Base-by-base conservation (phyloP, 2,329 filamentous ascomycete genomes). In the Diplodia mutila region DNA sequence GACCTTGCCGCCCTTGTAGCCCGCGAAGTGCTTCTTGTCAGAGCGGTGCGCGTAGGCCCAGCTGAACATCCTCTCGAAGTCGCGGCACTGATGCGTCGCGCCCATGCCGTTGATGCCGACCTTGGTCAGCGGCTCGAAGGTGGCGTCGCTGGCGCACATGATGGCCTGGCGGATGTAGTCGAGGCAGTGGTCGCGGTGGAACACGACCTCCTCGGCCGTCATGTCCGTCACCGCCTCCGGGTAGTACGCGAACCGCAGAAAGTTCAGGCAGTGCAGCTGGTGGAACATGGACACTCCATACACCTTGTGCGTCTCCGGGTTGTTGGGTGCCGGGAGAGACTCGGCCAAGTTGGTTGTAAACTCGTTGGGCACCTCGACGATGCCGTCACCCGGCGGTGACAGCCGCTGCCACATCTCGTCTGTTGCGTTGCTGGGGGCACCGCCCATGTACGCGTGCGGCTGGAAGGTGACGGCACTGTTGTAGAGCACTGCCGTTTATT, bases 261-360 rank as follows among this genome's bases (percentile, higher is more conserved):
- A 63, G 29, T 78, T 77, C 14, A 78, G 67, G 68, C 76, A 78
- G 68, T 77, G 75, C 14, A 78, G 71, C 65, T 78, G 71, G 67
- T 72, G 71, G 70, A 72, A 72, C 29, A 72, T 70, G 68, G 70
- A 69, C 59, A 72, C 70, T 32, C 69, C 69, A 49, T 61, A 61
- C 39, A 49, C 57, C 21, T 46, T 46, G 23, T 48, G 37, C 21
- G 37, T 61, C 37, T 48, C 39, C 7, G 57, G 57, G 18, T 34
- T 34, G 52, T 55, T 55, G 1, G 57, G 57, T 23, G 39, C 37
- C 2, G 39, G 37, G 3, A 61, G 57, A 23, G 57, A 48, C 4
- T 37, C 57, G 11, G 57, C 39, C 11, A 61, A 39, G 37, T 61
- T 61, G 11, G 21, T 12, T 4, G 39, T 46, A 39, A 48, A 49